Base-by-base conservation (phyloP, 2,329 filamentous ascomycete species). In the Ascochyta lentis region DNA sequence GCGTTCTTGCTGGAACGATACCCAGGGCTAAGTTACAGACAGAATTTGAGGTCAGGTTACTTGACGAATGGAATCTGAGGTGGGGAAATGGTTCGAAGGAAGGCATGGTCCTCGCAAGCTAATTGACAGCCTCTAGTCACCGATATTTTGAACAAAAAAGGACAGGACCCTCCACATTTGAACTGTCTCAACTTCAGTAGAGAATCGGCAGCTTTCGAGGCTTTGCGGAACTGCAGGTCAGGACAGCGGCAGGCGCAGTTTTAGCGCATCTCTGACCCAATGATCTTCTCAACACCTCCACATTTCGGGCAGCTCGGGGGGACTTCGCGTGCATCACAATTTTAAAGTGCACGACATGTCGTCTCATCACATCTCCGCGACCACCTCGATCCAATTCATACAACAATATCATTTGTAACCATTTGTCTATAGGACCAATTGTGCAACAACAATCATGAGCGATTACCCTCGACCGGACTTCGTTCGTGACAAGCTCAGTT, bases 401-500 rank as follows among this genome's bases (percentile, higher is more conserved):
- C 10, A 38, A 22, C 26, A 12, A 22, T 4, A 12, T 24, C 3
- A 23, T 13, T 4, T n/a, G 6, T 10, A 22, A 26, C 8, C 27
- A 15, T 12, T 40, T 15, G 22, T 19, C 2, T 23, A 29, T 16
- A 10, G 10, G 4, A 12, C 13, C 5, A 9, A 26, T 13, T 10
- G 29, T n/a, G 38, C 31, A 46, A 10, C 16, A 7, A 37, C 58
- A 26, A 58, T 27, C 22, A 65, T 64, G 54, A 39, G 42, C 31
- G 54, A 58, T 54, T 88, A 90, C 63, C 87, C 87, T 23, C 84
- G 87, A 50, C 86, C 87, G 1, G 86, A 89, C 73, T 89, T 89
- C 70, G 69, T 82, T 49, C 85, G 86, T 50, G 72, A 76, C 29
- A 67, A 77, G 24, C 78, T 87, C 26, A 79, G 77, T 41, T 89